phyloP scores from a whole-genome alignment of 495 filamentous ascomycete species.

The Massariosphaeria phaeospora region DNA sequence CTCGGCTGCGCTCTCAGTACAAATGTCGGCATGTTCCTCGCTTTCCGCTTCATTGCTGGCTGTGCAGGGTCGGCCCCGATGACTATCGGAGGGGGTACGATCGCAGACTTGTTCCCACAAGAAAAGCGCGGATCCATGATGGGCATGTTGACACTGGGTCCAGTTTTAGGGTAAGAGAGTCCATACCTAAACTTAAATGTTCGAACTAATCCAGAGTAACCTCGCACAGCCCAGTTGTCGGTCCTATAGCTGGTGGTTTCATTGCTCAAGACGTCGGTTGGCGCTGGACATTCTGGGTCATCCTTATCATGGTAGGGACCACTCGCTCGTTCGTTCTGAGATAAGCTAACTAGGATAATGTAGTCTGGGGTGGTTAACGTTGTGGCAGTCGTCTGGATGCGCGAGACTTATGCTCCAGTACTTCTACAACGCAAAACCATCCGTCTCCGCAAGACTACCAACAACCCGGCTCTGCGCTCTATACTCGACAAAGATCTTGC shows the following conservation, averaged over 20 bases:
- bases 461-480: constrained; percentile 23
- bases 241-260: constrained; percentile 23
- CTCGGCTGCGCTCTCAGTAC: constrained; percentile 49
- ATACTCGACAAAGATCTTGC: constrained; percentile 13
- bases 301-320: constrained; percentile 2
- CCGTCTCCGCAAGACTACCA: constrained; percentile 13
- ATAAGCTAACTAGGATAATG: background rate
- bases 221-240: constrained; percentile 17
- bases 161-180: constrained; percentile 52
- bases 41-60: constrained; percentile 56
- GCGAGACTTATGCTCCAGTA: constrained; percentile 27
- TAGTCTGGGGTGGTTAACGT: background rate
- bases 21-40: constrained; percentile 49
- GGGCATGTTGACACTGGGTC: constrained; percentile 49
- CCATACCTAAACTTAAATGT: background rate
- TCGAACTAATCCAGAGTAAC: too few relatives aligned
- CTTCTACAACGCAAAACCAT: constrained; percentile 23
- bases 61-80: constrained; percentile 47
- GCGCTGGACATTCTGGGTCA: constrained; percentile 28
- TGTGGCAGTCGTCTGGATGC: constrained; percentile 2
- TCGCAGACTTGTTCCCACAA: constrained; percentile 49
- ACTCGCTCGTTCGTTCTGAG: background rate
- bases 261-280: constrained; percentile 12
- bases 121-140: constrained; percentile 48
- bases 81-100: constrained; percentile 50